Evolutionary conservation across 2,329 filamentous ascomycete species (phyloP), one percentile per base, ranked within the genome.

Genomic region (Ambrosiella beaveri): DNA sequence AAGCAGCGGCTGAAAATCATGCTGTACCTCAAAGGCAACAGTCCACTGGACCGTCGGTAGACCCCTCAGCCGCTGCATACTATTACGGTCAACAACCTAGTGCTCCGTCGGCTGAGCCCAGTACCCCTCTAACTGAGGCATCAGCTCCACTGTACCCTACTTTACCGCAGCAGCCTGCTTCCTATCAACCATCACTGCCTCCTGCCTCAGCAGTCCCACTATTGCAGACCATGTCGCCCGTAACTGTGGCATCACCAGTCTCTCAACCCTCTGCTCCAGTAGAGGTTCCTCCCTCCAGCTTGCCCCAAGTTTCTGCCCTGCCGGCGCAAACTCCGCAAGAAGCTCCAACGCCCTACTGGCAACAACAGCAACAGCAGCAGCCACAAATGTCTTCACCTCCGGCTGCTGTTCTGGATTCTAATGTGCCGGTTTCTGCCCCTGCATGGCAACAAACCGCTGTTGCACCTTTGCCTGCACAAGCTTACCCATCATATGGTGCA

Each of bases 61-160:
- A 85, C 1, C 78, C 73, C 60, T 72, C 76, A 9, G 74, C 75
- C 8, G 83, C 79, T 64, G 85, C 84, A 66, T 80, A 79, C 64
- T 74, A 71, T 27, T 63, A 66, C 0, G 62, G 62, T 11, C 66
- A 65, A 35, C 61, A 66, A 3, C 63, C 69, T 64, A 61, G 40
- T 27, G 56, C 58, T 15, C 62, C 62, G 12, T 57, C 60, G 13
- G 39, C 41, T 12, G 57, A 57, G 19, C 39, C 59, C 3, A 58
- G 40, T 45, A 70, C 68, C 1, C 67, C 69, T 6, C 68, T 69
- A 3, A 63, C 71, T 7, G 77, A 79, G 52, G 64, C 70, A 0
- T 64, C 65, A 2, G 66, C 71, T n/a, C 77, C 77, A 2, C 74
- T 76, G 0, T 81, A 81, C 63, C 77, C 73, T 2, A 77, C 69